These are phyloP conservation scores for Fraxinus floribunda DNA, from an alignment of 305 asterid species.

Conservation along the genomic window DNA sequence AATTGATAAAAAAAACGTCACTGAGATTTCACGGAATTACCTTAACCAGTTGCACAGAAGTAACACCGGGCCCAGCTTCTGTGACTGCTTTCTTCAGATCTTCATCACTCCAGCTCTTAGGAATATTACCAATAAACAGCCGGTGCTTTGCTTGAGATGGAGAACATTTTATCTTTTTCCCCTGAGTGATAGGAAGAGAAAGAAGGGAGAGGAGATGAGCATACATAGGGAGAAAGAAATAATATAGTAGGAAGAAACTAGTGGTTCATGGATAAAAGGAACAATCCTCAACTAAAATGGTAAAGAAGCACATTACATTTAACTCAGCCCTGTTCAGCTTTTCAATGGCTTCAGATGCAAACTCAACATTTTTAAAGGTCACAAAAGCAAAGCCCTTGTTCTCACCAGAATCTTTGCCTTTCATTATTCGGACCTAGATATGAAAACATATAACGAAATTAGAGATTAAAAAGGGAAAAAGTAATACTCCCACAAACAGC, in stretches of 20 bases:
- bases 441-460: background rate
- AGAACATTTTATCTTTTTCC: slow-evolving; percentile 47
- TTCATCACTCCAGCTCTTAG: slow-evolving; percentile 47
- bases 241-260: background rate
- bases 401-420: slow-evolving; percentile 45
- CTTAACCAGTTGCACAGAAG: slow-evolving; percentile 42
- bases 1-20: background rate
- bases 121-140: slow-evolving; percentile 53
- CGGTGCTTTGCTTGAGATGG: slow-evolving; percentile 51
- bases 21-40: slow-evolving; percentile 9
- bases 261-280: background rate
- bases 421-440: slow-evolving; percentile 50
- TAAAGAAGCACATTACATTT: slow-evolving; percentile 32
- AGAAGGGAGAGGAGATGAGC: background rate
- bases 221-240: background rate
- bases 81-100: slow-evolving; percentile 40
- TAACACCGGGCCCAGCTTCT: slow-evolving; percentile 46
- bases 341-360: slow-evolving; percentile 47
- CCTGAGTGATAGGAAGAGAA: slow-evolving; percentile 25
- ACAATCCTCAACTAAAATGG: background rate
- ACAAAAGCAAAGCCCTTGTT: slow-evolving; percentile 57
- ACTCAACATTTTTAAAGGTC: slow-evolving; percentile 45
- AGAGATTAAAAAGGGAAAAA: background rate
- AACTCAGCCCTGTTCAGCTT: slow-evolving; percentile 45
- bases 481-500: background rate